Evolutionary conservation across 208 protist genomes (phyloP), one percentile per base, ranked within the genome.

Genomic region (Wallacemonas rigidus): DNA sequence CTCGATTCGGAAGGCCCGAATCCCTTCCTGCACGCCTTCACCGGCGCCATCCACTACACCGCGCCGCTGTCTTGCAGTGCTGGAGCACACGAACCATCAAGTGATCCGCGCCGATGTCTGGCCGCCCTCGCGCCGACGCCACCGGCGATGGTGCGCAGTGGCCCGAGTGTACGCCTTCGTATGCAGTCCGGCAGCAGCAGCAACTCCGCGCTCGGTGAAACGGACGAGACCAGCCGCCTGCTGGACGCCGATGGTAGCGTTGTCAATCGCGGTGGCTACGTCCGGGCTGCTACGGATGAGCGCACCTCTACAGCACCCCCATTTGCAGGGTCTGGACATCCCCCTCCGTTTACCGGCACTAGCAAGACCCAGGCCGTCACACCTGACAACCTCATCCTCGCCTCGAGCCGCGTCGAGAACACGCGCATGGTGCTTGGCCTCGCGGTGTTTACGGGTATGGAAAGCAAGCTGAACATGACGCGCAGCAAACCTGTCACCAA

Each of bases 391-490:
- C 61, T 95, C n/a, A 70, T 97, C 8, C 86, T 94, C 43, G 71
- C 89, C 51, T 87, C 87, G 9, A 96, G 88, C 53, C 51, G 83
- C 40, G 73, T 96, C 14, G 71, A 80, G 39, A 98, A 97, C 81
- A 97, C 95, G 17, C 80, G 88, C 6, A 92, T 83, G 35, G 70
- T 92, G 15, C 81, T 97, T 41, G 93, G 88, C 53, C 43, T 97
- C 3, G 91, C 83, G 2, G 81, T 98, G 11, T 98, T 98, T 68
- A 98, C 97, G 3, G 97, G 97, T 3, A 87, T 88, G 40, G 87
- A 98, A 63, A 98, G 92, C 2, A 98, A 98, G 80, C 85, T 95
- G 36, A 85, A 79, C 50, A 85, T 90, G 80, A 97, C 96, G 48
- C 94, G 92, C 45, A 71, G 74, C 38, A 38, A 60, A 14, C 92